Base-by-base conservation (phyloP, 768 basidiomycete genomes). In the Tephrocybe sp. region DNA sequence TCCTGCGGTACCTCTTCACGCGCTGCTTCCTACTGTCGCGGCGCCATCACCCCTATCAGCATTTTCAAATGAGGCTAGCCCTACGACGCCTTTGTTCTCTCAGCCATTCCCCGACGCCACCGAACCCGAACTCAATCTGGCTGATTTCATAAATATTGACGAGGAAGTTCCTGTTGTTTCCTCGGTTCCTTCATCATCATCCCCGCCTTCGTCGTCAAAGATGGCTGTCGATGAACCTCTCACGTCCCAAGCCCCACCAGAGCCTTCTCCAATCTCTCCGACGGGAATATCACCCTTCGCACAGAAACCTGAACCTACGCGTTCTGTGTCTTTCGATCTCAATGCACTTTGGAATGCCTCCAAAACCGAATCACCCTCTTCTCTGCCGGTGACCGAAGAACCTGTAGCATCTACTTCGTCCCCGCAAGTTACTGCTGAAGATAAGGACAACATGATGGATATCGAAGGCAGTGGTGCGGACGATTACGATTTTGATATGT, bases 401-500 rank as follows among this genome's bases (percentile, higher is more conserved):
- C 56, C 54, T 8, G 48, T 51, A 8, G 62, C 63, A 23, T 57
- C 65, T 18, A 57, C 58, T 11, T 60, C 64, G 10, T 49, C 62
- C 7, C 60, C 60, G 21, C 50, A 53, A 16, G 61, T 55, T 29
- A 57, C 60, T 12, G 67, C 64, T 21, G 68, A 66, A 15, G 66
- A 65, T 3, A 75, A 70, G 55, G 74, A 74, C n/a, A 67, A 69
- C 25, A 64, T 68, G 8, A 75, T 79, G 55, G 80, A 77, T 58
- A 67, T 68, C 33, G 74, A 72, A 27, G 61, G 50, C 36, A 58
- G 56, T 42, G 79, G 75, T 52, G 76, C 83, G 9, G 82, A 83
- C 45, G 91, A 91, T 65, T 79, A 83, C 53, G 91, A 91, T 63
- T 91, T 94, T 59, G 91, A 92, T 57, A 88, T 91, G 83, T 85